Percentiles rank a stretch among this genome's conserved stretches.
These are phyloP conservation scores for Boehmeria nivea DNA, from an alignment of 306 rosid genomes.

Conservation along the genomic window DNA sequence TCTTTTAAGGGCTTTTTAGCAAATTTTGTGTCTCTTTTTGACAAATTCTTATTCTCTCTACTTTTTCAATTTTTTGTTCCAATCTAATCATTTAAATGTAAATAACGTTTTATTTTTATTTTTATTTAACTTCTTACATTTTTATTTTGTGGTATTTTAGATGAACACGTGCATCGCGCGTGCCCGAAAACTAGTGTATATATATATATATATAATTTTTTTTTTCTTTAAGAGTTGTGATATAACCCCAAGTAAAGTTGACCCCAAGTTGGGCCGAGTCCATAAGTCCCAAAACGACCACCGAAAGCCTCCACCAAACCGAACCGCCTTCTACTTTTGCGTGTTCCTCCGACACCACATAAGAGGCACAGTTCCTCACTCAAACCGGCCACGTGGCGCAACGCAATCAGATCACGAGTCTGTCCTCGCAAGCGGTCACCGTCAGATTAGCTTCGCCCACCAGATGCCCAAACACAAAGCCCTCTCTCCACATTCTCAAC, in stretches of 20 bases:
- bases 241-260: neutral
- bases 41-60: too few species aligned
- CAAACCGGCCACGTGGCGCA: slow-evolving; percentile 2
- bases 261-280: neutral
- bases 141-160: too few species aligned
- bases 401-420: neutral
- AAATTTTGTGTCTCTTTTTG: too few species aligned
- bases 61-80: too few species aligned
- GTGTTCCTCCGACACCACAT: slow-evolving; percentile 4
- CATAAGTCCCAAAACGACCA: neutral
- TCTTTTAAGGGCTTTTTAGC: too few species aligned
- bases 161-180: too few species aligned
- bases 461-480: slow-evolving; percentile 1
- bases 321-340: neutral
- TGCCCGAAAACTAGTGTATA: too few species aligned
- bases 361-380: neutral
- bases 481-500: slow-evolving; percentile 4
- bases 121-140: too few species aligned
- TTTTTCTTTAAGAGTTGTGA: too few species aligned
- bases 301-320: neutral
- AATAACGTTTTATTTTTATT: too few species aligned
- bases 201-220: too few species aligned
- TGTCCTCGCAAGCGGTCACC: slow-evolving; percentile 5
- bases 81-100: too few species aligned
- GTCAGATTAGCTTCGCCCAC: slow-evolving; percentile 26